Conservation (phyloP, 2,329 filamentous ascomycete genomes). For the Epichloe uncinata region DNA sequence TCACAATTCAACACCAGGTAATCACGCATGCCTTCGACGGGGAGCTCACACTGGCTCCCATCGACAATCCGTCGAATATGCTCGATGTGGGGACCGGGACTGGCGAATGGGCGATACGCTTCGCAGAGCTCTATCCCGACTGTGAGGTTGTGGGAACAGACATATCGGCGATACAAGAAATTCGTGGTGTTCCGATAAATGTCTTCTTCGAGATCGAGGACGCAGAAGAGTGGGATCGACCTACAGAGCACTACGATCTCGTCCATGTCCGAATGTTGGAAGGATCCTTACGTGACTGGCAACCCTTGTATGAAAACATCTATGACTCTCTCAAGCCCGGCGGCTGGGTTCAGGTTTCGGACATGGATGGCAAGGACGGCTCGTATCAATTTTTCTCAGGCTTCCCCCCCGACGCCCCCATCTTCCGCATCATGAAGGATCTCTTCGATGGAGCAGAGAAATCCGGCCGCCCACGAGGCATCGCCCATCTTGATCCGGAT, state of each 20-base stretch:
- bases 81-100: conserved; percentile 48
- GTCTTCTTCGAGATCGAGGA: conserved; percentile 48
- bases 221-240: conserved; percentile 46
- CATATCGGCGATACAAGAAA: conserved; percentile 43
- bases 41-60: conserved; percentile 29
- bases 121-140: conserved; percentile 38
- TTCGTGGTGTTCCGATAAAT: conserved; percentile 42
- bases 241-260: conserved; percentile 38
- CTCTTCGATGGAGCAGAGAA: conserved; percentile 28
- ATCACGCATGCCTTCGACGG: conserved; percentile 39
- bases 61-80: conserved; percentile 27
- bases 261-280: conserved; percentile 43
- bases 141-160: conserved; percentile 47
- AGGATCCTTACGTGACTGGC: conserved; percentile 44
- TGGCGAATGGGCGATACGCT: conserved; percentile 36
- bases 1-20: conserved; percentile 49
- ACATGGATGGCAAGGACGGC: conserved; percentile 35
- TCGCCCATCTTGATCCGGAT: conserved; percentile 31
- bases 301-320: conserved; percentile 37
- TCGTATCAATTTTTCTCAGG: conserved; percentile 18
- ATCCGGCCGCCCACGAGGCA: conserved; percentile 31
- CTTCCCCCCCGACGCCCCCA: conserved; percentile 32
- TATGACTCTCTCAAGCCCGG: conserved; percentile 41
- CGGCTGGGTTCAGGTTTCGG: conserved; percentile 43
- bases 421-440: conserved; percentile 28